A percentile compares a stretch with the other conserved stretches of the same genome.
Conservation (phyloP, 805 yeast species). For the Candida succiphila region DNA sequence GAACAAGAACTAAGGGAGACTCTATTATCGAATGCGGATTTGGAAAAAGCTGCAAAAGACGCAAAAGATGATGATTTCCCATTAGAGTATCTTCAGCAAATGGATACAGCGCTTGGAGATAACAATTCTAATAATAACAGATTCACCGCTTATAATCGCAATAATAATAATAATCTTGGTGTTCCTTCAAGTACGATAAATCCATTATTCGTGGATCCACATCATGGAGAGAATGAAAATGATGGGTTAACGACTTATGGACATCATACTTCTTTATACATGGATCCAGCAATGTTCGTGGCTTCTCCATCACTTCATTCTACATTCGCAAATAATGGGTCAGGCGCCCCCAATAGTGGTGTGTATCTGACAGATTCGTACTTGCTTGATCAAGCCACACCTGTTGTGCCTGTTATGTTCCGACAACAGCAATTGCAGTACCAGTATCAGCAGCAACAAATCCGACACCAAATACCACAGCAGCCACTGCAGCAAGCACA, state of each 20-base stretch:
- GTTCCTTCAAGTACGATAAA: slow-evolving; percentile 28
- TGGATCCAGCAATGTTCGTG: slow-evolving; percentile 16
- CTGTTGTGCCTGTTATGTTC: slow-evolving; percentile 18
- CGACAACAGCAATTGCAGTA: slow-evolving; percentile 6
- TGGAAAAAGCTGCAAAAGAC: neutral
- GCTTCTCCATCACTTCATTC: slow-evolving; percentile 20
- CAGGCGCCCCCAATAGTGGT: neutral
- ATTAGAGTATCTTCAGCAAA: slow-evolving; percentile 42
- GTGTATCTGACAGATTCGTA: slow-evolving; percentile 10
- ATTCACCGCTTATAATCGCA: no score
- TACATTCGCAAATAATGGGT: slow-evolving; percentile 1
- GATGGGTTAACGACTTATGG: slow-evolving; percentile 12
- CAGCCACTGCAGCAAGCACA: slow-evolving; percentile 8
- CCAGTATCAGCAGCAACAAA: slow-evolving; percentile 3
- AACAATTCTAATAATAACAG: no score
- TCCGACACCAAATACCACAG: slow-evolving; percentile 5
- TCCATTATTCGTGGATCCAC: no score
- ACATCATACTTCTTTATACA: slow-evolving; percentile 12
- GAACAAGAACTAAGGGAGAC: no score
- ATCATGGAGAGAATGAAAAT: slow-evolving; percentile 14
- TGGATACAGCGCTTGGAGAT: no score
- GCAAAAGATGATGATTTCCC: slow-evolving; percentile 55
- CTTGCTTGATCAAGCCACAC: slow-evolving; percentile 19
- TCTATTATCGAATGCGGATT: neutral
- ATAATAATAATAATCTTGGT: no score